phyloP scores from a whole-genome alignment of 2,329 filamentous ascomycete genomes.

The Didymella pinodella region DNA sequence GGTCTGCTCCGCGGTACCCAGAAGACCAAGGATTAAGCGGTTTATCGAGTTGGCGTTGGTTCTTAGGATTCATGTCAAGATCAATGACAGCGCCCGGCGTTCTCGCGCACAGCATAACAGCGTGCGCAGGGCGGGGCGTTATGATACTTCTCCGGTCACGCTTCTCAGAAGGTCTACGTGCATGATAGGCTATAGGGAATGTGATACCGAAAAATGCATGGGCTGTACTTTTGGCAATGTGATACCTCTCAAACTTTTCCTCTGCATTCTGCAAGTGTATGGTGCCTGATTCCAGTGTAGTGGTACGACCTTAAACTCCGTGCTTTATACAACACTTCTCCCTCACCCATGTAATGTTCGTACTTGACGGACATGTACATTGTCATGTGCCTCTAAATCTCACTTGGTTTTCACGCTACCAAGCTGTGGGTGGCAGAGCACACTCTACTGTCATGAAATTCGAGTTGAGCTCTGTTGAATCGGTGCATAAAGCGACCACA shows the following conservation, averaged over 20 bases:
- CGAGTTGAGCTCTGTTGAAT: neutral
- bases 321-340: too few relatives aligned
- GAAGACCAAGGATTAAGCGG: conserved; percentile 88
- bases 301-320: too few relatives aligned
- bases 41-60: conserved; percentile 41
- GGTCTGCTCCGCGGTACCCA: conserved; percentile 99
- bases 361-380: too few relatives aligned
- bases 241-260: conserved; percentile 17
- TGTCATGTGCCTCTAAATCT: too few relatives aligned
- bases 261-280: neutral
- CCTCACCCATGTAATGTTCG: too few relatives aligned
- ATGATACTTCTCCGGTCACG: conserved; percentile 47
- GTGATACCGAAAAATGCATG: conserved; percentile 51
- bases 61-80: conserved; percentile 35
- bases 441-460: neutral
- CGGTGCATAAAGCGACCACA: neutral
- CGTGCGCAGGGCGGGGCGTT: conserved; percentile 51
- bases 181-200: conserved; percentile 51
- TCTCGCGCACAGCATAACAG: conserved; percentile 45
- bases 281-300: too few relatives aligned
- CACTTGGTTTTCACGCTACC: too few relatives aligned
- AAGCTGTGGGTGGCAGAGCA: neutral
- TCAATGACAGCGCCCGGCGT: conserved; percentile 44
- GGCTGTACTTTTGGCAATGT: conserved; percentile 40
- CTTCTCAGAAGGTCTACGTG: conserved; percentile 41